Evolutionary conservation across 202 grass and related monocot genomes (phyloP).

Genomic region (Panicum hallii): DNA sequence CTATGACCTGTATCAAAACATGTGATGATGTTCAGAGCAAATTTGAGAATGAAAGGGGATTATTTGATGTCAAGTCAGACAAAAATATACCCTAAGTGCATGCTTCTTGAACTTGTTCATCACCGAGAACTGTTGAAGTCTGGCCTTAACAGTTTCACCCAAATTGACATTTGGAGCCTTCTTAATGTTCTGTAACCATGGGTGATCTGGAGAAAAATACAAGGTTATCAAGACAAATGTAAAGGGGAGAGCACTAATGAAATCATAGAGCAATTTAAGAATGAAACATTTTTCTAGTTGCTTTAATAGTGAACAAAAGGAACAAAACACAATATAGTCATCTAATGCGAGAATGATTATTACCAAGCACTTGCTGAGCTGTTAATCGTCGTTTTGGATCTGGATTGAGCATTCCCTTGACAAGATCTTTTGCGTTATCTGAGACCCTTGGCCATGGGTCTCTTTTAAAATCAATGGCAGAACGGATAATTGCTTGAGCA

Average conservation of each 20-base stretch:
- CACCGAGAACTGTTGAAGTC: slow-evolving; percentile 92
- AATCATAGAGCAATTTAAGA: slow-evolving; percentile 8
- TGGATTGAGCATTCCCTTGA: slow-evolving; percentile 87
- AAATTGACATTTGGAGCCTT: slow-evolving; percentile 96
- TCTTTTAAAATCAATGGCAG: slow-evolving; percentile 84
- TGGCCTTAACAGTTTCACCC: slow-evolving; percentile 88
- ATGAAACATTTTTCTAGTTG: not conserved
- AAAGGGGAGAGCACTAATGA: slow-evolving; percentile 1
- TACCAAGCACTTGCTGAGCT: slow-evolving; percentile 92
- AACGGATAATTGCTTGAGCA: slow-evolving; percentile 91
- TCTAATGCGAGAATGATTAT: not conserved
- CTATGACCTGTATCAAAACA: slow-evolving; percentile 70
- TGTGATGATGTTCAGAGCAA: slow-evolving; percentile 30
- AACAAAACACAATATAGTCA: slow-evolving; percentile 27
- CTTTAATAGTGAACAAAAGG: slow-evolving; percentile 24
- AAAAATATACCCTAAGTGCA: slow-evolving; percentile 72
- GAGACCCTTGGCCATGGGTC: slow-evolving; percentile 92
- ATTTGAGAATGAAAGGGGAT: slow-evolving; percentile 15
- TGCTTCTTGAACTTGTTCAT: slow-evolving; percentile 98
- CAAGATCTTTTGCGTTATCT: slow-evolving; percentile 84
- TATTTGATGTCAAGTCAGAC: slow-evolving; percentile 32
- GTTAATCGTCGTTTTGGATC: slow-evolving; percentile 72
- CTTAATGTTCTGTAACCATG: slow-evolving; percentile 92
- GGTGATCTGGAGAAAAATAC: slow-evolving; percentile 67
- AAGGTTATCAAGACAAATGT: slow-evolving; percentile 40